Evolutionary conservation across 257 asterid species (phyloP).

Genomic region (Nicotiana obtusifolia): DNA sequence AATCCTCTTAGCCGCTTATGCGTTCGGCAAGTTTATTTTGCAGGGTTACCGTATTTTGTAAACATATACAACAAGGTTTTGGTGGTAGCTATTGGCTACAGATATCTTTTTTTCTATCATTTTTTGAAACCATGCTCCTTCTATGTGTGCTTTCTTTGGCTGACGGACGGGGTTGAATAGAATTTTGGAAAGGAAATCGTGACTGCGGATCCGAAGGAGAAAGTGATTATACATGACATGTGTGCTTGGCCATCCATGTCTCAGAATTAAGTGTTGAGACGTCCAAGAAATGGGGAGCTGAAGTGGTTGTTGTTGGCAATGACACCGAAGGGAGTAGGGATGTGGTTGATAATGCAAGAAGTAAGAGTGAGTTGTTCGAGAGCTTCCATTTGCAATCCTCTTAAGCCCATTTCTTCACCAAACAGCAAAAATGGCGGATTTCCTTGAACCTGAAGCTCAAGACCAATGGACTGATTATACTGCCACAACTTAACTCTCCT

Average conservation of each 20-base stretch:
- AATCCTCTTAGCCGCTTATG: constrained; percentile 50
- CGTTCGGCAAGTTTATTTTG: constrained; percentile 62
- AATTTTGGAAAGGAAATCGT: constrained; percentile 59
- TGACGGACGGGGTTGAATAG: constrained; percentile 58
- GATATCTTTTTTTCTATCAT: constrained; percentile 58
- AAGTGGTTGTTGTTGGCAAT: constrained; percentile 61
- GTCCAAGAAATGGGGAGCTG: constrained; percentile 45
- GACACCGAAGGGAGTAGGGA: constrained; percentile 65
- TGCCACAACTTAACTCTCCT: too few species aligned
- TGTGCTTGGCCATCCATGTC: constrained; percentile 56
- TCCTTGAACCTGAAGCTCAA: too few species aligned
- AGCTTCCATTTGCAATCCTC: too few species aligned
- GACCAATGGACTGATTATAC: too few species aligned
- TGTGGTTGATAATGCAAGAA: constrained; percentile 40
- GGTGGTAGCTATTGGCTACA: constrained; percentile 69
- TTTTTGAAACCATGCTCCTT: constrained; percentile 53
- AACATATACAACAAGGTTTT: constrained; percentile 50
- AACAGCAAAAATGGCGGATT: too few species aligned
- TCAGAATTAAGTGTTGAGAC: constrained; percentile 44
- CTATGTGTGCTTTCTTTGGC: constrained; percentile 56
- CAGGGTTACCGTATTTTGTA: constrained; percentile 54
- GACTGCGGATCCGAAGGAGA: constrained; percentile 41
- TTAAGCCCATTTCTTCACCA: too few species aligned
- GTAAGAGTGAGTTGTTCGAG: too few species aligned
- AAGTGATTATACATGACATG: constrained; percentile 60